These are phyloP conservation scores for Fusarium bulbicola DNA, from an alignment of 2,329 filamentous ascomycete species.

Conservation along the genomic window DNA sequence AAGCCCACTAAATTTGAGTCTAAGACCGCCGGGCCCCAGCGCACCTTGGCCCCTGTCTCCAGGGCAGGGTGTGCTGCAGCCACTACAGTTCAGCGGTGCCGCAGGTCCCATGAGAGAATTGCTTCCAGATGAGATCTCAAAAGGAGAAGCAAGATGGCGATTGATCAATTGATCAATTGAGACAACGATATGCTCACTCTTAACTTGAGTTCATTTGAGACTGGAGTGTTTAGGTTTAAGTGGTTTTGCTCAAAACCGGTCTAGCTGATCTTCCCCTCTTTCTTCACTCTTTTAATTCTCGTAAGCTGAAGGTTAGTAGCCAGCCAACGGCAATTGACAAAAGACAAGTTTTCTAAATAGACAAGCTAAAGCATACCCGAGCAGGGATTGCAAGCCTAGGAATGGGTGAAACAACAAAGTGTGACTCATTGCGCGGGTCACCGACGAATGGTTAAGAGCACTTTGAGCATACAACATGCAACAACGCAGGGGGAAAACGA, in stretches of 20 bases:
- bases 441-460: constrained; percentile 36
- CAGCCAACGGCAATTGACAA: constrained; percentile 20
- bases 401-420: constrained; percentile 43
- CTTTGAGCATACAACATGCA: constrained; percentile 29
- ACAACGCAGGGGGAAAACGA: constrained; percentile 23
- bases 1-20: constrained; percentile 39
- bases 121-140: constrained; percentile 8
- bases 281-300: not conserved
- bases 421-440: constrained; percentile 41
- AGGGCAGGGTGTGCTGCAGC: constrained; percentile 27
- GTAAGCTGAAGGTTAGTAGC: constrained; percentile 29
- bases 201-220: not conserved
- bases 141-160: not conserved
- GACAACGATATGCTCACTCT: constrained; percentile 1
- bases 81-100: constrained; percentile 33
- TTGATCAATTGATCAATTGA: constrained; percentile 26
- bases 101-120: constrained; percentile 32
- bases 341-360: constrained; percentile 33
- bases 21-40: constrained; percentile 22
- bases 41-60: constrained; percentile 24
- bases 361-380: constrained; percentile 32
- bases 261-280: not conserved
- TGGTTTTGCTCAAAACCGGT: not conserved
- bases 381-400: constrained; percentile 39
- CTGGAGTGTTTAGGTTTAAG: constrained; percentile 9